Evolutionary conservation across 441 rosid species (phyloP).

Genomic region (Corymbia calophylla): DNA sequence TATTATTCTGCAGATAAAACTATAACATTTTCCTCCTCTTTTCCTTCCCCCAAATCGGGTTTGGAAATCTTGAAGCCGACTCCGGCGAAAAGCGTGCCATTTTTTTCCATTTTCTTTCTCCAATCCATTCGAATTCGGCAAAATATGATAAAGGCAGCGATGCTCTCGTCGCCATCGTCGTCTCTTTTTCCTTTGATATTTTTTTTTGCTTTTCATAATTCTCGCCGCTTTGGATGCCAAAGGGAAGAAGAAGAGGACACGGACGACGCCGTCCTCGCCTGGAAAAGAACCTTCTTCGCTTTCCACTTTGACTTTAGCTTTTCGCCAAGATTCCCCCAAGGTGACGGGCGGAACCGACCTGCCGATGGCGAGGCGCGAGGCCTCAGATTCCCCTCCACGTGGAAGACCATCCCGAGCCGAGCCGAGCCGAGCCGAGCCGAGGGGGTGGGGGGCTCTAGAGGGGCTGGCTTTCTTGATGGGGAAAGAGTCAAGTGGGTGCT

Average conservation of each 20-base stretch:
- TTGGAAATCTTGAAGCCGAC: neutral
- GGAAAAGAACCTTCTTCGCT: neutral
- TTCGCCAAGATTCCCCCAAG: neutral
- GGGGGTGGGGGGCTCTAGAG: neutral
- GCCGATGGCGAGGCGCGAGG: neutral
- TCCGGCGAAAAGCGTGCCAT: neutral
- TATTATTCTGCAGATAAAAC: neutral
- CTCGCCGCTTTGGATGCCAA: neutral
- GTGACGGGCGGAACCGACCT: neutral
- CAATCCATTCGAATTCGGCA: neutral
- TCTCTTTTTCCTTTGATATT: neutral
- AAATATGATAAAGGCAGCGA: neutral
- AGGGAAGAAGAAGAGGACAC: neutral
- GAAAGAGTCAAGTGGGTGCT: neutral
- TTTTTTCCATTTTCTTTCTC: neutral
- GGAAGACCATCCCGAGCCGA: neutral
- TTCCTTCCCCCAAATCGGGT: too few species aligned
- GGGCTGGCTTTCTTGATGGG: neutral
- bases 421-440: neutral
- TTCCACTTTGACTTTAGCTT: neutral
- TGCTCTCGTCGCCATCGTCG: neutral
- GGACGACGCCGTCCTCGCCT: neutral
- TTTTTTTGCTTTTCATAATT: neutral
- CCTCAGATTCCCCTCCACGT: neutral
- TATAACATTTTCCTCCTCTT: too few species aligned